Conservation (phyloP, 169 alveolate genomes). For the Pseudocohnilembus persalinus region DNA sequence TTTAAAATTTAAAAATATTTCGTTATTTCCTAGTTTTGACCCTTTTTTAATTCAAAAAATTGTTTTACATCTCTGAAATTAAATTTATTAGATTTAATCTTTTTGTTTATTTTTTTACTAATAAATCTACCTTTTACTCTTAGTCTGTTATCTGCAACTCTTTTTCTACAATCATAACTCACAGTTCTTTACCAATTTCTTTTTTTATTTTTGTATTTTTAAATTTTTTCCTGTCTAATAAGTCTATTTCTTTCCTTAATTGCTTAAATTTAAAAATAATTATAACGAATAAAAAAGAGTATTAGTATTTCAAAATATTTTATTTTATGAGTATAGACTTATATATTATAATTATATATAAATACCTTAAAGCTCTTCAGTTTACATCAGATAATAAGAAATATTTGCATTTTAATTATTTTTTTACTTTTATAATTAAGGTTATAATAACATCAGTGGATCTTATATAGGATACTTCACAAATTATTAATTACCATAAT, state of each 20-base stretch:
- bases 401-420: no score
- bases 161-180: conserved; percentile 59
- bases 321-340: no score
- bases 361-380: neutral
- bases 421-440: neutral
- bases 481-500: neutral
- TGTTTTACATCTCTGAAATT: neutral
- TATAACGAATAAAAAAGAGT: no score
- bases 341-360: no score
- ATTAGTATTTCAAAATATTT: neutral
- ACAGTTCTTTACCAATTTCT: conserved; percentile 59
- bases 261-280: no score
- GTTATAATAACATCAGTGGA: neutral
- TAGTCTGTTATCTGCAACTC: conserved; percentile 70
- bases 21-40: no score
- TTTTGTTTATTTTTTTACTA: conserved; percentile 35
- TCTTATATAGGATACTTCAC: neutral
- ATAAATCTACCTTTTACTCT: conserved; percentile 73
- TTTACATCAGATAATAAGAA: neutral
- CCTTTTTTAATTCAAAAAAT: no score
- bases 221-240: conserved; percentile 46
- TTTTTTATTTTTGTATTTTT: conserved; percentile 54
- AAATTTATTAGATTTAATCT: conserved; percentile 11
- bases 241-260: conserved; percentile 17
- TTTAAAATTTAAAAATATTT: no score